These are phyloP conservation scores for Pythium guiyangense DNA, from an alignment of 352 stramenopile genomes.

Conservation along the genomic window DNA sequence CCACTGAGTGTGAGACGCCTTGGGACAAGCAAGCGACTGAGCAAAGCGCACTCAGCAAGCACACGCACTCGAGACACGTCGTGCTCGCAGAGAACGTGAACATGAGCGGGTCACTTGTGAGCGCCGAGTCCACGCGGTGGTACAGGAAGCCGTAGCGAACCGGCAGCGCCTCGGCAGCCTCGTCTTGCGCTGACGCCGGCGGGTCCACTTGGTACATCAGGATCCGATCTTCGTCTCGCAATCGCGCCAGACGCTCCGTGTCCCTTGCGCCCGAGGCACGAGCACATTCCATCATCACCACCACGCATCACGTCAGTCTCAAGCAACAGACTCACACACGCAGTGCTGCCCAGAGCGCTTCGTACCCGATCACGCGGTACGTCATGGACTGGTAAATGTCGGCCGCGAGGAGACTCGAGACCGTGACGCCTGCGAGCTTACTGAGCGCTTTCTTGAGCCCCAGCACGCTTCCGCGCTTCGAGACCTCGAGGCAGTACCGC, in stretches of 20 bases:
- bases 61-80: conserved; percentile 42
- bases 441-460: conserved; percentile 47
- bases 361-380: conserved; percentile 61
- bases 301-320: background rate
- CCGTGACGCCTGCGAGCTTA: conserved; percentile 37
- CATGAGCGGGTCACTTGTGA: conserved; percentile 62
- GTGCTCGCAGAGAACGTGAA: conserved; percentile 60
- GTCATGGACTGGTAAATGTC: conserved; percentile 81
- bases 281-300: background rate
- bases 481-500: conserved; percentile 56
- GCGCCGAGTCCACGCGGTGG: conserved; percentile 40
- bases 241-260: conserved; percentile 43
- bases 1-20: too few relatives aligned
- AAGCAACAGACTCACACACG: background rate
- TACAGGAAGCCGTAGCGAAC: conserved; percentile 72
- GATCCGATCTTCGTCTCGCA: conserved; percentile 73
- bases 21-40: too few relatives aligned
- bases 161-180: conserved; percentile 11
- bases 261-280: conserved; percentile 22
- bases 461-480: conserved; percentile 61
- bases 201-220: conserved; percentile 62
- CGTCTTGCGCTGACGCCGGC: conserved; percentile 14
- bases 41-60: background rate
- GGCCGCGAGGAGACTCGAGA: conserved; percentile 37
- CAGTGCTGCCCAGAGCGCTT: background rate